These are phyloP conservation scores for Lactifluus piperatus DNA, from an alignment of 768 basidiomycete species.

Conservation along the genomic window DNA sequence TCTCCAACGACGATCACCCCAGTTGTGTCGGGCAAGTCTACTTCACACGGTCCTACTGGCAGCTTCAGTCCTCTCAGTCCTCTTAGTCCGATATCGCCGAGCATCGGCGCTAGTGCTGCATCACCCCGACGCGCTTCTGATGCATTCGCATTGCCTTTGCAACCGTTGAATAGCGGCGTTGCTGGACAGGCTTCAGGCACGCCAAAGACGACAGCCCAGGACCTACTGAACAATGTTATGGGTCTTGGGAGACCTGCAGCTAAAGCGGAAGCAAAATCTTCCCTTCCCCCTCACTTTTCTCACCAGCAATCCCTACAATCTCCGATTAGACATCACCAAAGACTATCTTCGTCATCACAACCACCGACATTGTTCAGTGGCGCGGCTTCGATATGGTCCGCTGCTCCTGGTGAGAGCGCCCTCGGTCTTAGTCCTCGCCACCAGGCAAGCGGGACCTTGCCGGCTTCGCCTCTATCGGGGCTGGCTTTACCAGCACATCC, in stretches of 20 bases:
- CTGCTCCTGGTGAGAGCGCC: conserved; percentile 39
- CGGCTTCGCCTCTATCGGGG: not conserved
- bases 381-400: conserved; percentile 56
- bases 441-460: not conserved
- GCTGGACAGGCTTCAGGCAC: conserved; percentile 14
- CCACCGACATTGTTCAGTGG: conserved; percentile 44
- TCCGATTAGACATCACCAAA: conserved; percentile 15
- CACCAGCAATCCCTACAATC: conserved; percentile 10
- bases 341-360: conserved; percentile 28
- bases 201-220: conserved; percentile 50
- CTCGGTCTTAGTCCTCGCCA: conserved; percentile 16
- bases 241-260: conserved; percentile 26
- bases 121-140: conserved; percentile 26
- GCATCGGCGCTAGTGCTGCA: conserved; percentile 18
- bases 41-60: conserved; percentile 1
- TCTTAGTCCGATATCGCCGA: conserved; percentile 6
- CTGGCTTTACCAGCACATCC: conserved; percentile 2
- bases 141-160: conserved; percentile 19
- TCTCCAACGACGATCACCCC: conserved; percentile 11
- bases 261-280: conserved; percentile 15
- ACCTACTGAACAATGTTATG: conserved; percentile 52
- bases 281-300: conserved; percentile 7
- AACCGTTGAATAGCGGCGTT: conserved; percentile 11
- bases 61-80: conserved; percentile 14
- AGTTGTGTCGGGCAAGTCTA: conserved; percentile 6